phyloP scores from a whole-genome alignment of 2,329 filamentous ascomycete genomes.

The Cladophialophora bantiana region DNA sequence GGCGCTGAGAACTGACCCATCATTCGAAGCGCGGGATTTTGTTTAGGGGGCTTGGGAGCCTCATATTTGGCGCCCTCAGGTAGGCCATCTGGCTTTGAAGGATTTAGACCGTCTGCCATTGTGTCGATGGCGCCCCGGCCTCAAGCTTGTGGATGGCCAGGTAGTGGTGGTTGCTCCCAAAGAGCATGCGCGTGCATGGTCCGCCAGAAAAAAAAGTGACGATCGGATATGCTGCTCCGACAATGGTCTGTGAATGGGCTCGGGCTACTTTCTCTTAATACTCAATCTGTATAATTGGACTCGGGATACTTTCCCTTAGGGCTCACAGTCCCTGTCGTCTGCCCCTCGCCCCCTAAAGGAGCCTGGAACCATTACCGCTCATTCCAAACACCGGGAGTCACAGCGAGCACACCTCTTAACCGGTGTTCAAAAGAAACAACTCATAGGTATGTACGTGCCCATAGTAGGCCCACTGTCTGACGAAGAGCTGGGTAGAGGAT shows the following conservation, averaged over 20 bases:
- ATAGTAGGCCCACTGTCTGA: not conserved
- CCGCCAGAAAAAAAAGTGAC: constrained; percentile 15
- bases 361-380: constrained; percentile 4
- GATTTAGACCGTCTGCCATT: constrained; percentile 46
- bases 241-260: not conserved
- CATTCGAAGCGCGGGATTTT: constrained; percentile 77
- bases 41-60: constrained; percentile 54
- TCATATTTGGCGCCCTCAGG: constrained; percentile 46
- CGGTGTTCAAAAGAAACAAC: not conserved
- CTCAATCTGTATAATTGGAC: not conserved
- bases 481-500: not conserved
- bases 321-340: not conserved
- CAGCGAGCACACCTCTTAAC: not conserved
- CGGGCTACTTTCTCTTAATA: constrained; percentile 6
- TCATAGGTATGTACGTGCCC: not conserved
- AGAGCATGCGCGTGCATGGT: constrained; percentile 2
- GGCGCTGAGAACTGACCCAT: constrained; percentile 58
- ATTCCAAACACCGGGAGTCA: constrained; percentile 3
- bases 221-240: constrained; percentile 20
- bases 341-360: not conserved
- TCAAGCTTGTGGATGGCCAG: not conserved
- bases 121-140: constrained; percentile 20
- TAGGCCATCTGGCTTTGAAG: constrained; percentile 44
- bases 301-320: constrained; percentile 8
- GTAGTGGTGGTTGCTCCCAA: not conserved